These are phyloP conservation scores for Lentinula raphanica DNA, from an alignment of 768 basidiomycete species.

Conservation along the genomic window DNA sequence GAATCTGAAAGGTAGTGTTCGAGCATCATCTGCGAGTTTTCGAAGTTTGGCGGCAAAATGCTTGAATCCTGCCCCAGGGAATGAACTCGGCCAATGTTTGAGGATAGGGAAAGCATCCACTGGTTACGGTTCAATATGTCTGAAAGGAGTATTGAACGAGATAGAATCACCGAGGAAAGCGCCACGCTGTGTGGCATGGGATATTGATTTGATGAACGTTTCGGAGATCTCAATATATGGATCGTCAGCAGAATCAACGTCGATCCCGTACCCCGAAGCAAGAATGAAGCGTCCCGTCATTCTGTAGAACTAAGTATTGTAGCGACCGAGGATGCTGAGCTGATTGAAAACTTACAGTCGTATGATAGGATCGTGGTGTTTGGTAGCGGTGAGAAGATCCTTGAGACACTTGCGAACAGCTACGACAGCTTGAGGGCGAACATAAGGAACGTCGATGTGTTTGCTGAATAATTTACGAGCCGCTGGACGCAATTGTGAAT, in stretches of 20 bases:
- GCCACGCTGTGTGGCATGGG: background rate
- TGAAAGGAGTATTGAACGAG: background rate
- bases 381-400: conserved; percentile 7
- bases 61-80: conserved; percentile 37
- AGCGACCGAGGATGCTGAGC: background rate
- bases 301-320: background rate
- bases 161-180: background rate
- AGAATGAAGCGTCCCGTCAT: conserved; percentile 13
- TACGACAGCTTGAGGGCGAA: conserved; percentile 4
- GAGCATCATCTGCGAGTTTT: conserved; percentile 22
- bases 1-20: conserved; percentile 23
- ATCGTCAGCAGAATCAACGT: conserved; percentile 8
- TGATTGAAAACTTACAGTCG: conserved; percentile 9
- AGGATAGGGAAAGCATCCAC: conserved; percentile 12
- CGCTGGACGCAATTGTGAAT: conserved; percentile 11
- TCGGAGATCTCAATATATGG: conserved; percentile 11
- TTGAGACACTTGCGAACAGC: conserved; percentile 8
- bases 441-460: conserved; percentile 8
- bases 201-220: conserved; percentile 6
- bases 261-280: conserved; percentile 11
- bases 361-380: conserved; percentile 8
- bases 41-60: conserved; percentile 25
- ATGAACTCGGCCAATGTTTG: conserved; percentile 30
- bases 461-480: background rate
- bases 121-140: background rate